Conservation (phyloP, 2,329 filamentous ascomycete genomes). For the Trichoderma aggressivum region DNA sequence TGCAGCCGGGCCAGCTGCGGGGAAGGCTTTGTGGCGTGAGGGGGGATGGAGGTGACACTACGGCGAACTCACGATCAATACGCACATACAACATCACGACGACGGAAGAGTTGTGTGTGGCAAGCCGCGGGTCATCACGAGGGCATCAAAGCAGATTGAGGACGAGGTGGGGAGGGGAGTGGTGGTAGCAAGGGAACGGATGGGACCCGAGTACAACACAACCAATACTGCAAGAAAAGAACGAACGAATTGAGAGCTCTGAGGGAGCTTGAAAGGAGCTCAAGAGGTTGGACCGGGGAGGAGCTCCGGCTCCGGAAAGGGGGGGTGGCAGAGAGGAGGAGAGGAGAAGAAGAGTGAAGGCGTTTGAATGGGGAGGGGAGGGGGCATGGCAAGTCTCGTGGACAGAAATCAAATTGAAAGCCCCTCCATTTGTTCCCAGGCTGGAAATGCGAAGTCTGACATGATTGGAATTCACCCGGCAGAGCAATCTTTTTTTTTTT, state of each 20-base stretch:
- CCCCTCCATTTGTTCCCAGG: not conserved
- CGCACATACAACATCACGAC: constrained; percentile 12
- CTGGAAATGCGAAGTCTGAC: constrained; percentile 4
- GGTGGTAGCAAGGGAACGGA: not conserved
- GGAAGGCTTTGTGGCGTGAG: constrained; percentile 18
- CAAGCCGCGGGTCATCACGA: constrained; percentile 19
- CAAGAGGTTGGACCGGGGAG: not conserved
- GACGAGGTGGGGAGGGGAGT: constrained; percentile 5
- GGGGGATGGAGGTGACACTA: constrained; percentile 5
- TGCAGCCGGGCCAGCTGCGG: not conserved
- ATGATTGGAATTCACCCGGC: not conserved
- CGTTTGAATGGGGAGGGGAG: not conserved
- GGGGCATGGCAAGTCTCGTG: not conserved
- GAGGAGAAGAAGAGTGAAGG: not conserved
- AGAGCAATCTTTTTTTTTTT: no score
- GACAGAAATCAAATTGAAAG: not conserved
- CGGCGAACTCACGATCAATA: constrained; percentile 5
- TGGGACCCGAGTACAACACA: not conserved
- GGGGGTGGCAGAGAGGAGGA: not conserved
- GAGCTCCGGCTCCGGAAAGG: constrained; percentile 9
- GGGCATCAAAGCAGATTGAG: constrained; percentile 2
- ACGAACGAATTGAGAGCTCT: not conserved
- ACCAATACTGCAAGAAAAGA: not conserved
- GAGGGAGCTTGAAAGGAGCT: not conserved
- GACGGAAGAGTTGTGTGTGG: constrained; percentile 13